A percentile compares a stretch with the other conserved stretches of the same genome.
phyloP scores from a whole-genome alignment of 2,329 filamentous ascomycete species.

The Colletotrichum sp. region DNA sequence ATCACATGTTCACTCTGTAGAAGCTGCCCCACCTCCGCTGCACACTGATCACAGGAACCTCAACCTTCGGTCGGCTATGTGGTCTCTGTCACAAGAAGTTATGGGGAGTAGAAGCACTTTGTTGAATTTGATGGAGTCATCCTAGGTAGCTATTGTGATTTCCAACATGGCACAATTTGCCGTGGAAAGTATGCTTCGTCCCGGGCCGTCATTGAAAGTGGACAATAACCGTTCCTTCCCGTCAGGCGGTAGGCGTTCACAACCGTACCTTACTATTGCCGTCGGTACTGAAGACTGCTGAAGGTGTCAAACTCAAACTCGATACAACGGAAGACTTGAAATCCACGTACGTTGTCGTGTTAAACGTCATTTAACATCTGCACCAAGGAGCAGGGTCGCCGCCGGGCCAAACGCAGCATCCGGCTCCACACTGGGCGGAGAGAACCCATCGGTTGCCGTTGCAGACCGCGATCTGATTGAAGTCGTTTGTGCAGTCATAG shows the following conservation, averaged over 20 bases:
- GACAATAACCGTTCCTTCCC: background rate
- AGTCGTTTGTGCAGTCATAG: background rate
- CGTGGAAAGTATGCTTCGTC: background rate
- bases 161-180: background rate
- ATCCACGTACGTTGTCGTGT: background rate
- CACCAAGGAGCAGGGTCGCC: background rate
- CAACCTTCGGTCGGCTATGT: background rate
- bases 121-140: background rate
- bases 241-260: background rate
- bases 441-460: background rate
- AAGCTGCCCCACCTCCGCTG: background rate
- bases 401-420: background rate
- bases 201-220: background rate
- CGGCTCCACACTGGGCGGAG: background rate
- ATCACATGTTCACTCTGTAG: background rate
- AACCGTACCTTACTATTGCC: background rate
- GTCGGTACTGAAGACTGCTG: background rate
- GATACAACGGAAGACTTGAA: background rate
- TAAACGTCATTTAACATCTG: background rate
- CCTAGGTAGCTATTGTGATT: background rate
- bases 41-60: background rate
- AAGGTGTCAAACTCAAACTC: background rate
- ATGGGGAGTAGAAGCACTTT: background rate
- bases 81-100: background rate
- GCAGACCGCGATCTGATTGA: background rate